Conservation (phyloP, 1,284 basidiomycete genomes). For the Cutaneotrichosporon spelunceum region DNA sequence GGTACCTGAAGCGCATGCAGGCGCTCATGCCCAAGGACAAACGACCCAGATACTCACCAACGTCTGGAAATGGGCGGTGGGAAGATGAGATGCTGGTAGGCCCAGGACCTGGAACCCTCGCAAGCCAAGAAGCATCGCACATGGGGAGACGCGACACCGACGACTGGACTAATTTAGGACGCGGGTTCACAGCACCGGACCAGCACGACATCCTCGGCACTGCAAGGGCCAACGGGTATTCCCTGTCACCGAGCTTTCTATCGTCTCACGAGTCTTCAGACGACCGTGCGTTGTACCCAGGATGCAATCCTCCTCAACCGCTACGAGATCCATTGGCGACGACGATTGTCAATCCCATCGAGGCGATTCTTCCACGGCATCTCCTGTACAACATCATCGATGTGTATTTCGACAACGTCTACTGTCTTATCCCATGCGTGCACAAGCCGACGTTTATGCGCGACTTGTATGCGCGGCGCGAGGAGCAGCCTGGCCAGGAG, state of each 20-base stretch:
- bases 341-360: slow-evolving; percentile 35
- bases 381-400: slow-evolving; percentile 59
- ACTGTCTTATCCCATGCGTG: slow-evolving; percentile 66
- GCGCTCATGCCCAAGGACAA: slow-evolving; percentile 15
- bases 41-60: background rate
- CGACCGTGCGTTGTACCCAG: background rate
- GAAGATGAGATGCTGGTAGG: slow-evolving; percentile 9
- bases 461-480: slow-evolving; percentile 68
- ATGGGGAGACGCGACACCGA: slow-evolving; percentile 13
- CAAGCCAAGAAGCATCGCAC: slow-evolving; percentile 22
- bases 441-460: slow-evolving; percentile 72
- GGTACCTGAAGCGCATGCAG: slow-evolving; percentile 30
- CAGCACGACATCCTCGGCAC: slow-evolving; percentile 7
- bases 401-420: slow-evolving; percentile 83
- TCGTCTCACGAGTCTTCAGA: background rate
- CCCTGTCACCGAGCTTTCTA: slow-evolving; percentile 8
- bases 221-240: slow-evolving; percentile 1
- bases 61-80: background rate
- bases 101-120: slow-evolving; percentile 26
- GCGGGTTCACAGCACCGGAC: slow-evolving; percentile 9
- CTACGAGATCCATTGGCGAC: background rate
- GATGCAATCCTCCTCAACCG: background rate
- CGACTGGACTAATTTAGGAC: slow-evolving; percentile 18
- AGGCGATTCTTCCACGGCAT: slow-evolving; percentile 40
- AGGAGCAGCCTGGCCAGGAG: slow-evolving; percentile 68